Evolutionary conservation across 805 yeast species (phyloP), one percentile per base, ranked within the genome.

Genomic region (Monosporozyma unispora): DNA sequence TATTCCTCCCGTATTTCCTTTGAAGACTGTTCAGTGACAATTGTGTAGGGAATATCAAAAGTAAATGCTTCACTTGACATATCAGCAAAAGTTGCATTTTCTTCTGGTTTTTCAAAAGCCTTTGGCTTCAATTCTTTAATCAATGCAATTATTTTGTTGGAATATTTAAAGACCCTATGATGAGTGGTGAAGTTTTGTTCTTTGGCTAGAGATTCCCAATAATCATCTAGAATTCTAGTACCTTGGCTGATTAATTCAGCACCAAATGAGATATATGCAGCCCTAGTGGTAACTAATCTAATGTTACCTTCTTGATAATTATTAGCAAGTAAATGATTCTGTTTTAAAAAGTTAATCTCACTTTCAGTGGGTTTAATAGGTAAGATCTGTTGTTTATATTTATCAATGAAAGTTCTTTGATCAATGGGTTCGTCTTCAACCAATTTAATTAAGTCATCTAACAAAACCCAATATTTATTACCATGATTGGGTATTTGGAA

Each of bases 171-270:
- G 2, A 76, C 80, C 28, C 75, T 71, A 49, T 75, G 77, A 41
- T 66, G 67, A 23, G 72, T 70, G 1, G 73, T 70, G 46, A 74
- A 72, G 0, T 75, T 75, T 52, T 74, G 74, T 18, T 64, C 67
- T 37, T 59, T 62, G 0, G 73, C 73, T 3, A 63, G 55, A 3
- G 64, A 66, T 52, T 77, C 82, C 79, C 80, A 79, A 58, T 79
- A 79, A 58, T 79, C 84, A 59, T 79, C 83, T 2, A 60, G 52
- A 3, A 78, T 67, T 50, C 82, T 68, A 35, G 63, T 61, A 6
- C 83, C 84, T n/a, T 63, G 58, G 1, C 63, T 62, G 19, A 79
- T 58, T 2, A 75, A 59, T 21, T 77, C 63, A 1, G 82, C 77
- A 33, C 83, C 83, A 60, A 76, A 78, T 44, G 66, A 67, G 47